Evolutionary conservation across 2,329 filamentous ascomycete species (phyloP).

Genomic region (Xylaria sp.): DNA sequence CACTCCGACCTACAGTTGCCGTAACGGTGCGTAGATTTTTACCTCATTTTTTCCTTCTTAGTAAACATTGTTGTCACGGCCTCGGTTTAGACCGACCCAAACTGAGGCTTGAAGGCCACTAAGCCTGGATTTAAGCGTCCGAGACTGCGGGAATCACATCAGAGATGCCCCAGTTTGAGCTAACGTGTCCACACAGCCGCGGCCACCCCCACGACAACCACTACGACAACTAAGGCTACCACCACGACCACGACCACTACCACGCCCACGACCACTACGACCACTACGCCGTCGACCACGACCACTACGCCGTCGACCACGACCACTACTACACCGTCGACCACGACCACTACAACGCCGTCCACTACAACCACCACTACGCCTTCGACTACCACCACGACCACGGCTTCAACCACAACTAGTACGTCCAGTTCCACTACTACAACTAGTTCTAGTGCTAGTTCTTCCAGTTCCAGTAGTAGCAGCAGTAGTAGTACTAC

Average conservation of each 20-base stretch:
- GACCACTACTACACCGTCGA: neutral
- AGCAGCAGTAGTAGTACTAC: no score
- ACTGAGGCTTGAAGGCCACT: no score
- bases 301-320: no score
- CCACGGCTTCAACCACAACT: neutral
- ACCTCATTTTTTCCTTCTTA: neutral
- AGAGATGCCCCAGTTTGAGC: no score
- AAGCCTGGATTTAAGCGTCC: no score
- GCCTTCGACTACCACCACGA: neutral
- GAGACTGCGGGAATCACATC: no score
- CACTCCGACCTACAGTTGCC: conserved; percentile 1
- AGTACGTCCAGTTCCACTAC: neutral
- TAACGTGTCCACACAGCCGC: no score
- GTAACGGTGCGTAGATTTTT: neutral
- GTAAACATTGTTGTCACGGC: no score
- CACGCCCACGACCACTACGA: neutral
- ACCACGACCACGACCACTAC: conserved; percentile 1
- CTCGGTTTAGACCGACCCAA: no score
- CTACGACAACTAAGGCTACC: neutral
- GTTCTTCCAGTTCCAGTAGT: neutral
- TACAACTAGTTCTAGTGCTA: neutral
- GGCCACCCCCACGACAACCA: neutral
- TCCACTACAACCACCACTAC: neutral
- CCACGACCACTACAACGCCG: neutral
- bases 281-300: neutral